phyloP scores from a whole-genome alignment of 139 green algal genomes.

The Nannochloris sp. region DNA sequence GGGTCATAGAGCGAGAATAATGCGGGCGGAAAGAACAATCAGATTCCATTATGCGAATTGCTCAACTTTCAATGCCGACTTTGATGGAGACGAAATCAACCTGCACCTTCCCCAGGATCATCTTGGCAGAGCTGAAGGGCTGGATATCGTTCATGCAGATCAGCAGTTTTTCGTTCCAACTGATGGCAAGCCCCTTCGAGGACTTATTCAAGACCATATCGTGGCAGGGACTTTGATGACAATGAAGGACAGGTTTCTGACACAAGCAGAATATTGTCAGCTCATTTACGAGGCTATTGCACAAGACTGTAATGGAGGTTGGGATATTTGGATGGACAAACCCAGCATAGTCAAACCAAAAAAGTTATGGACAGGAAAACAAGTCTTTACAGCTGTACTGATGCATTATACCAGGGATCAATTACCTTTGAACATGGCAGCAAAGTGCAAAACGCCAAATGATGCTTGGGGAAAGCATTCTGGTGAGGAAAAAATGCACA shows the following conservation, averaged over 20 bases:
- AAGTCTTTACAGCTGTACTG: slow-evolving; percentile 71
- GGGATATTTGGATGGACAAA: slow-evolving; percentile 47
- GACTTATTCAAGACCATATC: slow-evolving; percentile 97
- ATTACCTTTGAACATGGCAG: slow-evolving; percentile 65
- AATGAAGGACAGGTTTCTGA: slow-evolving; percentile 77
- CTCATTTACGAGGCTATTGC: slow-evolving; percentile 56
- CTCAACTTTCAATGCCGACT: slow-evolving; percentile 93
- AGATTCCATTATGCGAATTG: slow-evolving; percentile 99
- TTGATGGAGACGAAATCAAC: slow-evolving; percentile 99
- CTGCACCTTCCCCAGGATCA: slow-evolving; percentile 94
- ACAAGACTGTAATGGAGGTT: slow-evolving; percentile 15
- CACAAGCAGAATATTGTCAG: slow-evolving; percentile 59
- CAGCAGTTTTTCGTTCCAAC: slow-evolving; percentile 94
- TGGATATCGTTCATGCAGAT: slow-evolving; percentile 87
- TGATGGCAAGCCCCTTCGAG: slow-evolving; percentile 84
- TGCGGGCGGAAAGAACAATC: slow-evolving; percentile 80
- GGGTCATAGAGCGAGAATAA: slow-evolving; percentile 52
- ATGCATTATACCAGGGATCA: slow-evolving; percentile 59
- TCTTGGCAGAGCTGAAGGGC: slow-evolving; percentile 81
- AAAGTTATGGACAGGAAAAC: slow-evolving; percentile 87
- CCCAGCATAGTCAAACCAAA: slow-evolving; percentile 74
- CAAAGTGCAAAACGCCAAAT: slow-evolving; percentile 57
- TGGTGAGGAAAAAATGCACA: slow-evolving; percentile 52
- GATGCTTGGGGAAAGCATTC: slow-evolving; percentile 70
- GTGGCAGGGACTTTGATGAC: slow-evolving; percentile 71